Base-by-base conservation (phyloP, 257 asterid genomes). In the Coffea canephora region DNA sequence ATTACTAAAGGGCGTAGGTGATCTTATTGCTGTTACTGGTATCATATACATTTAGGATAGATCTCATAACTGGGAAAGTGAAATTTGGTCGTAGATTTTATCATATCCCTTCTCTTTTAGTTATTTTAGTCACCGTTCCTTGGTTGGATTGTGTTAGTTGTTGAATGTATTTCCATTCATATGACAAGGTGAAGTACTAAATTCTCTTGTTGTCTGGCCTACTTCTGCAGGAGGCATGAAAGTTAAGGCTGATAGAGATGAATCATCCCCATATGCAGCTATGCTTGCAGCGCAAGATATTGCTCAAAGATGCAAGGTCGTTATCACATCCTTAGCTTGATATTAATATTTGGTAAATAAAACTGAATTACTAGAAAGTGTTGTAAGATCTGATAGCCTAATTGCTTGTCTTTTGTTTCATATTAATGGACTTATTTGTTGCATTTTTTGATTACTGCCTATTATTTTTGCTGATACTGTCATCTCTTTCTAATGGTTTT, bases 201-300 rank as follows among this genome's bases (percentile, higher is more conserved):
- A 23, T 75, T 23, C 25, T 41, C 68, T 74, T 65, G 61, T 16
- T 68, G 31, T 73, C 23, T 72, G 57, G 14, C 34, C 57, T 52
- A 14, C 43, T 15, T 64, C 34, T 76, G 71, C 80, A 91, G 97
- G 98, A 84, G 97, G 97, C 0, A 92, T 94, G 97, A 94, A 94
- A 84, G 98, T 94, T 67, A 94, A 94, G 84, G 97, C 97, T 69
- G 97, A 94, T 68, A 90, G 98, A 80, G 98, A 94, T 82, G 98
- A 94, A 73, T 94, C 98, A 41, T 94, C 98, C 73, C 98, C 98
- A 4, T 94, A 94, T 82, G 98, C 97, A 3, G 98, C 98, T 84
- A 94, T 94, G 98, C 96, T 94, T 92, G 98, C 97, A 6, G 96
- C 98, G 19, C 98, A 92, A 77, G 98, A 94, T 81, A 91, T 94